Base-by-base conservation (phyloP, 2,329 filamentous ascomycete genomes). In the Fusarium musae region DNA sequence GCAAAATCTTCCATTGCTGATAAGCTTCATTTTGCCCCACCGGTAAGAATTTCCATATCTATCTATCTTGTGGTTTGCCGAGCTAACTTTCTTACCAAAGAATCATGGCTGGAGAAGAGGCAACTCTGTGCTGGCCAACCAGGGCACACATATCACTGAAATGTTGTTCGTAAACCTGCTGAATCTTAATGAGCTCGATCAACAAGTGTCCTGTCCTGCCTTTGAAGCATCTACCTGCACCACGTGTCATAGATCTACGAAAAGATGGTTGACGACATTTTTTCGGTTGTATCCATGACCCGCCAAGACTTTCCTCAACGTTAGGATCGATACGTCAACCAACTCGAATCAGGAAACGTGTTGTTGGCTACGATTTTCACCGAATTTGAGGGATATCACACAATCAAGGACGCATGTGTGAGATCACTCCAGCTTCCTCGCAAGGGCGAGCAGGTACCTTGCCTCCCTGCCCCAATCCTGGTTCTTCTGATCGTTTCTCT, bases 161-260 rank as follows among this genome's bases (percentile, higher is more conserved):
- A 5, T 40, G 4, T 15, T n/a, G 21, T 2, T 13, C 3, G 8
- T 2, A 40, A 40, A 5, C 5, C 21, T 21, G 4, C 39, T 40
- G 12, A 5, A 40, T 40, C 39, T 40, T 12, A n/a, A n/a, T 9
- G 12, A n/a, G 21, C 4, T 40, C 39, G 39, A 1, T 9, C 39
- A 40, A 2, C 39, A 15, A 40, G 39, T 40, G n/a, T 9, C 39
- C 39, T n/a, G 21, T 40, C 6, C 39, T 40, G 21, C 4, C 39
- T n/a, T 9, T 40, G 39, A 0, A 0, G 12, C 1, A 40, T 0
- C 4, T n/a, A n/a, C 21, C 21, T 5, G 39, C 21, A 15, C 0
- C 39, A n/a, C 39, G 39, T 3, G n/a, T n/a, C n/a, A n/a, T n/a
- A n/a, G n/a, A n/a, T n/a, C 39, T 3, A 40, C 21, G 39, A n/a